Evolutionary conservation across 371 early-diverging fungal species (phyloP).

Genomic region (Mucor piriformis): DNA sequence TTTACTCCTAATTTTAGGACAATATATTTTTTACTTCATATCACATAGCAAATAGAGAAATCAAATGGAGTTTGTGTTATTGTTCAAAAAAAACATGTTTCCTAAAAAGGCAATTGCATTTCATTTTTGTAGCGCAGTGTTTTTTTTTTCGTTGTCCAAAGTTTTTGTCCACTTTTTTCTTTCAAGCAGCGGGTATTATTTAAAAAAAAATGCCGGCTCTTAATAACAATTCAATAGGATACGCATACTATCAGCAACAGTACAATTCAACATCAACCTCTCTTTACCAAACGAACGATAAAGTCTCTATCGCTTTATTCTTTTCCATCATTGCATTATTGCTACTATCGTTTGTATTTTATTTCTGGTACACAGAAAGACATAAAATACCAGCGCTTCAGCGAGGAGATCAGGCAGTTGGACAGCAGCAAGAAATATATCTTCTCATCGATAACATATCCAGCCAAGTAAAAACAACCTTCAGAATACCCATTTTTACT

Average conservation of each 20-base stretch:
- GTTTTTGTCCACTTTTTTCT: background rate
- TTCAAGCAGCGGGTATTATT: background rate
- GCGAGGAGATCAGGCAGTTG: constrained; percentile 45
- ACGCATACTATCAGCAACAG: constrained; percentile 53
- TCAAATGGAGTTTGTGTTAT: background rate
- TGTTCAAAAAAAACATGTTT: constrained; percentile 6
- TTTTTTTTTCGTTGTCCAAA: background rate
- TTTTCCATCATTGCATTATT: constrained; percentile 43
- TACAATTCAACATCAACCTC: constrained; percentile 20
- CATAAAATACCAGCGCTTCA: constrained; percentile 46
- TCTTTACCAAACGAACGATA: constrained; percentile 30
- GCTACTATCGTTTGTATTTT: constrained; percentile 41
- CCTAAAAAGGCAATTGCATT: constrained; percentile 11
- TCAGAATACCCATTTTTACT: constrained; percentile 41
- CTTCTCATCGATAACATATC: constrained; percentile 47
- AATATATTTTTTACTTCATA: too few species aligned
- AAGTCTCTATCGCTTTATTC: constrained; percentile 48
- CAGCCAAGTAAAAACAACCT: constrained; percentile 40
- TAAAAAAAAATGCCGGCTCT: constrained; percentile 20
- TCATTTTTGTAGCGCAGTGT: background rate
- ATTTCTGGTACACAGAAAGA: constrained; percentile 56
- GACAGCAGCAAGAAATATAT: constrained; percentile 52
- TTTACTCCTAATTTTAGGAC: too few species aligned
- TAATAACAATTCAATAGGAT: constrained; percentile 32
- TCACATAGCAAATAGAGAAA: too few species aligned